Evolutionary conservation across 169 alveolate genomes (phyloP).

Genomic region (Pseudocohnilembus persalinus): DNA sequence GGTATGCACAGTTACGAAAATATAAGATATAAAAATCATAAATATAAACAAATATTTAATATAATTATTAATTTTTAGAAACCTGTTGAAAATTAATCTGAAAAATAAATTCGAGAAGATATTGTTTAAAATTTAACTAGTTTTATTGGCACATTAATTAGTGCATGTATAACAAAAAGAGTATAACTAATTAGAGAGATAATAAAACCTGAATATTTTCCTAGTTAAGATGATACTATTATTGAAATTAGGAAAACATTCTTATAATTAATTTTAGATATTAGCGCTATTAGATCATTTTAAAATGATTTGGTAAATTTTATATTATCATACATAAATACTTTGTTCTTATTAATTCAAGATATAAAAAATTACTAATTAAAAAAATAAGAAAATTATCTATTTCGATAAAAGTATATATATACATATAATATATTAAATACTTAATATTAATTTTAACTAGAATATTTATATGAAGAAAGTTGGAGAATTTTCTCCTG

Average conservation of each 20-base stretch:
- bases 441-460: neutral
- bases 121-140: neutral
- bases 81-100: neutral
- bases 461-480: neutral
- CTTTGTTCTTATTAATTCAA: neutral
- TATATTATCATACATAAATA: no score
- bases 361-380: no score
- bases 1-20: no score
- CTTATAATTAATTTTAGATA: neutral
- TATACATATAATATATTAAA: no score
- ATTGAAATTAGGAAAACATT: neutral
- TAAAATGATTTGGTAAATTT: neutral
- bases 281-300: neutral
- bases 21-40: no score
- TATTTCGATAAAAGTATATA: no score
- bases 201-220: neutral
- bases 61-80: no score
- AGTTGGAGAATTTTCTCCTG: no score
- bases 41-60: no score
- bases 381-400: no score
- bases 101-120: neutral
- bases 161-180: neutral
- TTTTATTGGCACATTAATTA: neutral
- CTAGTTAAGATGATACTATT: neutral
- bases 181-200: neutral